Conservation (phyloP, 805 yeast genomes). For the Dipodascopsis uninucleata region DNA sequence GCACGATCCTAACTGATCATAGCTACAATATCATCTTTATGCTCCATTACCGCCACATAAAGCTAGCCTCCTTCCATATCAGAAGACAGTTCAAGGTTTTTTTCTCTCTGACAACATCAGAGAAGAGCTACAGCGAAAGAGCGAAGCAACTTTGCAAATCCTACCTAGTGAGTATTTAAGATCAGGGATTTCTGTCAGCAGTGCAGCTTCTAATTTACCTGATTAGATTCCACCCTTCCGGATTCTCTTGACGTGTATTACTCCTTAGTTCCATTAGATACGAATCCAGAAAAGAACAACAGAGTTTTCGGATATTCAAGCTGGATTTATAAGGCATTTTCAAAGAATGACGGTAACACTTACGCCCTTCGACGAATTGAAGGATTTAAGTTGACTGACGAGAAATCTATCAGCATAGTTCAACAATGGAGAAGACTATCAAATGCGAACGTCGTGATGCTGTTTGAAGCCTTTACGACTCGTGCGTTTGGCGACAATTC, state of each 20-base stretch:
- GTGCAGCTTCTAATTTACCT: background rate
- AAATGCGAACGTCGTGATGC: slow-evolving; percentile 57
- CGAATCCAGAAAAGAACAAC: slow-evolving; percentile 39
- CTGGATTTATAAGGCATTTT: slow-evolving; percentile 72
- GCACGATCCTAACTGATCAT: background rate
- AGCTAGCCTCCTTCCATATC: slow-evolving; percentile 61
- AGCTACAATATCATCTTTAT: slow-evolving; percentile 75
- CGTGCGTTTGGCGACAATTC: slow-evolving; percentile 80
- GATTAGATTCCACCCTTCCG: slow-evolving; percentile 55
- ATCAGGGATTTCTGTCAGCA: background rate
- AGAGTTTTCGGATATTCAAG: slow-evolving; percentile 53
- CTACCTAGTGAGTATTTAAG: slow-evolving; percentile 38
- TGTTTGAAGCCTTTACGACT: slow-evolving; percentile 81
- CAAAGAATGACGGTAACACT: slow-evolving; percentile 71
- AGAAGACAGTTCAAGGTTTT: slow-evolving; percentile 62
- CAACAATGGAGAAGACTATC: slow-evolving; percentile 60
- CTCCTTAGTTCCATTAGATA: slow-evolving; percentile 78
- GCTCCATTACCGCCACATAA: slow-evolving; percentile 83
- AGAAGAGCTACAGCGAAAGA: slow-evolving; percentile 64
- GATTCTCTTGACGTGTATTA: slow-evolving; percentile 78
- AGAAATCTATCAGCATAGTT: slow-evolving; percentile 56
- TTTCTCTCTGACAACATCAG: slow-evolving; percentile 72
- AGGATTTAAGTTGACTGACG: slow-evolving; percentile 50
- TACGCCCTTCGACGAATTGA: slow-evolving; percentile 76
- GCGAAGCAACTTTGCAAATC: slow-evolving; percentile 74